These are phyloP conservation scores for Talaromyces funiculosus DNA, from an alignment of 2,329 filamentous ascomycete species.

Conservation along the genomic window DNA sequence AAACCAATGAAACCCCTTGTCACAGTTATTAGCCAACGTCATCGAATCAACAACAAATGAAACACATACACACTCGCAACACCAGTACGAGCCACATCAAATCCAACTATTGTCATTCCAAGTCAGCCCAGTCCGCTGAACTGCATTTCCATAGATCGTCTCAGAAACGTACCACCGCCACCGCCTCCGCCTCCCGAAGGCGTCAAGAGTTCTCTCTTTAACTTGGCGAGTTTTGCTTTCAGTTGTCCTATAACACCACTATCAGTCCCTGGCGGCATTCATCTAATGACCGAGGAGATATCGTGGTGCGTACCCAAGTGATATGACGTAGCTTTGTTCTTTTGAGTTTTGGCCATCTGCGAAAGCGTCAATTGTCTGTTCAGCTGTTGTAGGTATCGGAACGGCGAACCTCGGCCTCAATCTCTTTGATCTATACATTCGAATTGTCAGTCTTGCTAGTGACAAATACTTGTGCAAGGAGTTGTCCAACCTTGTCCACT, in stretches of 20 bases:
- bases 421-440: slow-evolving; percentile 74
- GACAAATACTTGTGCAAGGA: background rate
- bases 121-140: slow-evolving; percentile 18
- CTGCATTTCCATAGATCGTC: slow-evolving; percentile 9
- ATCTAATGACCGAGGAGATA: background rate
- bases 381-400: slow-evolving; percentile 3
- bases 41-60: background rate
- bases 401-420: slow-evolving; percentile 79
- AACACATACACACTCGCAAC: slow-evolving; percentile 73
- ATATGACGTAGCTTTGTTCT: slow-evolving; percentile 92
- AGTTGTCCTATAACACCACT: slow-evolving; percentile 57
- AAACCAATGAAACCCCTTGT: slow-evolving; percentile 84
- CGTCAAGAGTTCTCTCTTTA: slow-evolving; percentile 91
- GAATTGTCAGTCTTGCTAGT: background rate
- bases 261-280: background rate
- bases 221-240: slow-evolving; percentile 96
- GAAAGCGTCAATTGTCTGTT: slow-evolving; percentile 16
- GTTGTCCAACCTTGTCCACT: slow-evolving; percentile 73
- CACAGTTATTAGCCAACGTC: background rate
- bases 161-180: slow-evolving; percentile 58
- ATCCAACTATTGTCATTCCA: slow-evolving; percentile 55
- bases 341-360: slow-evolving; percentile 92
- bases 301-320: slow-evolving; percentile 61
- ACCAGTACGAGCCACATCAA: slow-evolving; percentile 96
- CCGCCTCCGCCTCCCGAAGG: slow-evolving; percentile 74